Evolutionary conservation across 2,329 filamentous ascomycete genomes (phyloP).

Genomic region (Magnaporthiopsis rhizophila): DNA sequence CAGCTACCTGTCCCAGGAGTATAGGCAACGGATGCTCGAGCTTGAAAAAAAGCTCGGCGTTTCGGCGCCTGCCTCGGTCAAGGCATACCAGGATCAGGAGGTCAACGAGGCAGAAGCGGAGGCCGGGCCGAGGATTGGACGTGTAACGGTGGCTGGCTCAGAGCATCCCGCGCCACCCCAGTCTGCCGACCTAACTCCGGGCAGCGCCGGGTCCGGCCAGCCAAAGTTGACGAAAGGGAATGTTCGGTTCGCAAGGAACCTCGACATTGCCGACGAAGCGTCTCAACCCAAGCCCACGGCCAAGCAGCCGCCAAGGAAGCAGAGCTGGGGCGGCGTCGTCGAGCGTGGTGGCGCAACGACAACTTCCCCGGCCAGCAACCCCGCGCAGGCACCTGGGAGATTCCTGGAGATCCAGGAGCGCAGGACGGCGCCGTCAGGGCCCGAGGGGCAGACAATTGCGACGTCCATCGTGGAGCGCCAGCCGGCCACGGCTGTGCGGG

Average conservation of each 20-base stretch:
- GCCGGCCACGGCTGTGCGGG: conserved; percentile 22
- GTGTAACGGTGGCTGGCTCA: conserved; percentile 35
- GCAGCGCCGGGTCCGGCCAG: conserved; percentile 1
- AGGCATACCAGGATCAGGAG: background rate
- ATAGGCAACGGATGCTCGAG: conserved; percentile 75
- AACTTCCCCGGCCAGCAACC: conserved; percentile 16
- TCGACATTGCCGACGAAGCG: conserved; percentile 57
- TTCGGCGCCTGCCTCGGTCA: conserved; percentile 26
- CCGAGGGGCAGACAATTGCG: conserved; percentile 49
- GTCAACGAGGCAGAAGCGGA: background rate
- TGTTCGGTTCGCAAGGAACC: conserved; percentile 68
- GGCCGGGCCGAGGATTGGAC: conserved; percentile 35
- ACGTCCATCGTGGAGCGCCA: conserved; percentile 50
- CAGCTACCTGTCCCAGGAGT: conserved; percentile 62
- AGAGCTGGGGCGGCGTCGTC: conserved; percentile 40
- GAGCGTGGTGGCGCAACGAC: conserved; percentile 38
- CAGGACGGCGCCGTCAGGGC: conserved; percentile 28
- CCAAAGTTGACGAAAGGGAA: conserved; percentile 47
- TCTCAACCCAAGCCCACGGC: background rate
- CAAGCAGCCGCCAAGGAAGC: conserved; percentile 17
- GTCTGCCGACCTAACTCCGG: too few species aligned
- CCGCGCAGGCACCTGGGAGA: conserved; percentile 33
- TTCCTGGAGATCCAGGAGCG: conserved; percentile 28
- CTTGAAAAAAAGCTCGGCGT: conserved; percentile 69
- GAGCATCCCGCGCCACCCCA: background rate